phyloP scores from a whole-genome alignment of 768 basidiomycete genomes.

The Mycena kentingensis region DNA sequence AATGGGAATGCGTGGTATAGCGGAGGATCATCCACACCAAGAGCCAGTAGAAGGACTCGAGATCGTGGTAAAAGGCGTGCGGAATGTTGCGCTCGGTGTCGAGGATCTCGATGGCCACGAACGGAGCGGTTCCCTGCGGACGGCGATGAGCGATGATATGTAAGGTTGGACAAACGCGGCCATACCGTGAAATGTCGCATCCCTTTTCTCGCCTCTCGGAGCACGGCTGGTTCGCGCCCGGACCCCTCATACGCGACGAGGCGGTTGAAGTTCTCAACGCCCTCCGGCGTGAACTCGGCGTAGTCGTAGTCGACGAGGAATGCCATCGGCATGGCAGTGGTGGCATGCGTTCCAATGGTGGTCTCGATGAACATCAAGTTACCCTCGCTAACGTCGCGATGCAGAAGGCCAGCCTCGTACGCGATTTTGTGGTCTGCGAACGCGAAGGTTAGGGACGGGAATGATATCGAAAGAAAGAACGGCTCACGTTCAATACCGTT shows the following conservation, averaged over 20 bases:
- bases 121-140: constrained; percentile 6
- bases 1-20: neutral
- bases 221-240: neutral
- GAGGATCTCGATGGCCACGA: constrained; percentile 7
- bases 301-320: constrained; percentile 13
- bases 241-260: too few relatives aligned
- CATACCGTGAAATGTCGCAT: constrained; percentile 8
- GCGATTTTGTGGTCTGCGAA: constrained; percentile 2
- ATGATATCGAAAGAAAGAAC: neutral
- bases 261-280: neutral
- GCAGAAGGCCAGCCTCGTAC: constrained; percentile 3
- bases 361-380: constrained; percentile 7
- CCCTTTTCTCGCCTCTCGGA: neutral
- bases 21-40: constrained; percentile 10
- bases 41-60: constrained; percentile 12
- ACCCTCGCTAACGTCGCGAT: constrained; percentile 11
- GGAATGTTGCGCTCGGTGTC: neutral
- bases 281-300: constrained; percentile 4
- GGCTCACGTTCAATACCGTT: neutral
- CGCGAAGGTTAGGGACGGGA: neutral
- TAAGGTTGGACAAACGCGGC: neutral
- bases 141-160: neutral
- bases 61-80: constrained; percentile 1
- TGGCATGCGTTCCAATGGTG: neutral
- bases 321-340: too few relatives aligned